Conservation (phyloP, 192 early-diverging fungal genomes). For the Dissophora globulifera region DNA sequence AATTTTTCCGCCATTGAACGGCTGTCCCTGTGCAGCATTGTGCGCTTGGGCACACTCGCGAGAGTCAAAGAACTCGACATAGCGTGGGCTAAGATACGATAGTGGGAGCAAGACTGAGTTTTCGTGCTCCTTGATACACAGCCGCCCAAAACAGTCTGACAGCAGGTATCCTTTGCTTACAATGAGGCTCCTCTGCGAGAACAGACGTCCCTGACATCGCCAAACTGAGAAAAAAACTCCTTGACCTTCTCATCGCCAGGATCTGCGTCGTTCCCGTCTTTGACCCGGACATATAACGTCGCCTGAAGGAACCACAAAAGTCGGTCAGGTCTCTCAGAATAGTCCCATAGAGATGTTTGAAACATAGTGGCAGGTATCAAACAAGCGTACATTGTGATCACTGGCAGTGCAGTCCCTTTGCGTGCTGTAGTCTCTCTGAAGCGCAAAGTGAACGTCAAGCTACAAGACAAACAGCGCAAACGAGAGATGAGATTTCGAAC, state of each 20-base stretch:
- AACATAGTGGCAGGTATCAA: background rate
- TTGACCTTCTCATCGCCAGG: conserved; percentile 51
- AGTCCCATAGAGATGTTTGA: no score
- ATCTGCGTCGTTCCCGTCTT: conserved; percentile 28
- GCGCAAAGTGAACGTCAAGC: conserved; percentile 65
- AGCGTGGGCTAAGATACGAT: background rate
- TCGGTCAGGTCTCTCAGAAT: no score
- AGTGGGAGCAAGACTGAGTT: background rate
- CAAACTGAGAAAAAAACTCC: conserved; percentile 53
- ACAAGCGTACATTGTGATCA: conserved; percentile 58
- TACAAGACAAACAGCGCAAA: background rate
- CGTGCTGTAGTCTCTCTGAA: conserved; percentile 58
- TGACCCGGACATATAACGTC: conserved; percentile 56
- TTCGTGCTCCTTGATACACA: no score
- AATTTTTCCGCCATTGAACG: conserved; percentile 50
- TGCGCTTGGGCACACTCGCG: conserved; percentile 52
- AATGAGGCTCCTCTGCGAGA: background rate
- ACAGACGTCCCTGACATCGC: conserved; percentile 61
- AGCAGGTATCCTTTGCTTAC: background rate
- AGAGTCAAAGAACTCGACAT: conserved; percentile 59
- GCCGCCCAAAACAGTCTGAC: no score
- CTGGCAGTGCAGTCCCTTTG: conserved; percentile 49
- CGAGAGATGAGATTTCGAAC: background rate
- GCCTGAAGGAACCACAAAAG: no score
- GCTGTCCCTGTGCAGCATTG: conserved; percentile 35